Conservation (phyloP, 352 stramenopile species). For the Phytophthora cryptogea region DNA sequence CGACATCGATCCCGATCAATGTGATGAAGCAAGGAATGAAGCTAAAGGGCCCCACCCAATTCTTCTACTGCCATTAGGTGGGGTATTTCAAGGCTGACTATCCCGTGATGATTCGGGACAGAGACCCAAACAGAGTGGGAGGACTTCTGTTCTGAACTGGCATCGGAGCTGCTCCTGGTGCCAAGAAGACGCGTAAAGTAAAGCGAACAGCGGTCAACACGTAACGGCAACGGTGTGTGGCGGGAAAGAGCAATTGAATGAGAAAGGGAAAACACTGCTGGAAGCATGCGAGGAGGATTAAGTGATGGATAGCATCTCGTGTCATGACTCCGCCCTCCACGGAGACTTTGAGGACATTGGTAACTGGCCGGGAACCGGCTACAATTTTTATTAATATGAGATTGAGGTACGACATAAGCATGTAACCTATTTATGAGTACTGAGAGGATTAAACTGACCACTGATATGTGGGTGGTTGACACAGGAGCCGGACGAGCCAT, state of each 20-base stretch:
- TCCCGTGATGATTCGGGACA: background rate
- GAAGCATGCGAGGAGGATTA: background rate
- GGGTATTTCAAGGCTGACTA: slow-evolving; percentile 1
- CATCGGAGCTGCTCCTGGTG: background rate
- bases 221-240: background rate
- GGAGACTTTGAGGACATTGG: background rate
- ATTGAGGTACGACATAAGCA: background rate
- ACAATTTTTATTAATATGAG: background rate
- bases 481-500: background rate
- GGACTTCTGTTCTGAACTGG: background rate
- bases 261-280: background rate
- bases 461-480: slow-evolving; percentile 5
- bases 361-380: background rate
- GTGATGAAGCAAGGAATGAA: background rate
- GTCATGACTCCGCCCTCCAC: background rate
- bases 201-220: background rate
- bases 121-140: background rate
- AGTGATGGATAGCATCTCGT: background rate
- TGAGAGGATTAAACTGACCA: background rate
- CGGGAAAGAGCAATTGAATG: background rate
- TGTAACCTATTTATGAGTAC: background rate
- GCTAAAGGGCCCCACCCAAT: background rate
- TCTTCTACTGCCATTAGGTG: background rate
- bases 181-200: background rate
- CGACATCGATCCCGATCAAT: background rate